Base-by-base conservation (phyloP, 768 basidiomycete genomes). In the Boletus reticulatus region DNA sequence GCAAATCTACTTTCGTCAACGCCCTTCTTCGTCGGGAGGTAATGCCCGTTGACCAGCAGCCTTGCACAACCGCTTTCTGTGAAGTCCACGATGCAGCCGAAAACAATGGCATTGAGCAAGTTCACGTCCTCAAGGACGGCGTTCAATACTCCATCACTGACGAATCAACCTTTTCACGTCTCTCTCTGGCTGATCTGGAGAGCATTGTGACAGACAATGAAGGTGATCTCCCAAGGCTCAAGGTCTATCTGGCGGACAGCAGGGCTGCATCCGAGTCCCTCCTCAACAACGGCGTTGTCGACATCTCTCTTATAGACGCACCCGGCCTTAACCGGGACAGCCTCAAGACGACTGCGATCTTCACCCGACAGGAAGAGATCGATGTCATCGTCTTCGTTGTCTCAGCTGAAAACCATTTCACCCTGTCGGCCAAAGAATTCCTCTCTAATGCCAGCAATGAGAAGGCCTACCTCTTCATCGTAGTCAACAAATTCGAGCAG, bases 321-420 rank as follows among this genome's bases (percentile, higher is more conserved):
- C 97, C 97, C 3, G 97, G 97, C 50, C 84, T 99, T 50, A 99
- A 99, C 73, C 87, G 94, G 45, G 97, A 99, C 72, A 92, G 87
- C 56, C 66, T 94, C 67, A 89, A 96, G 76, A 99, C 97, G 1
- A 99, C 96, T 4, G 92, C 93, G 8, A 78, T 97, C 48, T 98
- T 99, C 63, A 84, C 95, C 34, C 90, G 94, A 17, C 97, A 98
- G 72, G 90, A 95, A 67, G 95, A 98, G 74, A 98, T 99, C 43
- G 97, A 99, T 69, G 96, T 99, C 22, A 84, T 99, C 54, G 96
- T 99, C 53, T 99, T 98, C 70, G 94, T 98, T 62, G 94, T 97
- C 48, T 94, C 92, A 1, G 94, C 97, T 4, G 95, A 97, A 76
- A 98, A 99, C 72, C 96, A 98, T 77, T 96, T 99, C 72, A 99